Evolutionary conservation across 495 filamentous ascomycete genomes (phyloP).

Genomic region (Pyrenopolyporus hunteri): DNA sequence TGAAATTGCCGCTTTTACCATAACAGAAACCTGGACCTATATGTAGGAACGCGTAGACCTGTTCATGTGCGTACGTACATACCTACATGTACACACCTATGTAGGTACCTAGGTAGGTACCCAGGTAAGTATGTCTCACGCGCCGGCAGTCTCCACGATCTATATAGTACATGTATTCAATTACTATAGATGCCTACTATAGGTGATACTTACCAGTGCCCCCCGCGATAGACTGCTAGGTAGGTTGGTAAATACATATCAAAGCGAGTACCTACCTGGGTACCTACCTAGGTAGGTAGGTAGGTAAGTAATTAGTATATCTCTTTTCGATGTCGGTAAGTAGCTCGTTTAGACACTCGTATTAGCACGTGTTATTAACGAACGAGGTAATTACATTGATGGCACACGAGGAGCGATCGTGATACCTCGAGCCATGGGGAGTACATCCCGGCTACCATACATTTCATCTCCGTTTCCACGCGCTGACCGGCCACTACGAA

Average conservation of each 20-base stretch:
- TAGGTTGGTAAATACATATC: not conserved
- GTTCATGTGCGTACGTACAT: not conserved
- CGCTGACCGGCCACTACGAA: no score
- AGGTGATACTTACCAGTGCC: no score
- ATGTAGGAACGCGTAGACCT: conserved; percentile 24
- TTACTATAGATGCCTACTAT: no score
- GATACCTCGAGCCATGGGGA: not conserved
- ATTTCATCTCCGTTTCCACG: no score
- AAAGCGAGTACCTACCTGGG: no score
- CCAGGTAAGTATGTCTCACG: not conserved
- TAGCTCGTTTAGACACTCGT: not conserved
- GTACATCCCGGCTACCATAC: no score
- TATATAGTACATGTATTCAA: no score
- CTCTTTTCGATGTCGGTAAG: not conserved
- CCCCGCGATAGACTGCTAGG: not conserved
- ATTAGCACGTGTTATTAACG: not conserved
- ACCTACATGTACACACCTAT: not conserved
- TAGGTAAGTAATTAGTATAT: no score
- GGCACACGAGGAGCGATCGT: not conserved
- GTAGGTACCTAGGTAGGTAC: not conserved
- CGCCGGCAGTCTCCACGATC: conserved; percentile 28
- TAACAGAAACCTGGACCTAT: not conserved
- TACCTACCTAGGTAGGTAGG: no score
- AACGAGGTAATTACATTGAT: not conserved
- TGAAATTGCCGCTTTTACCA: conserved; percentile 26